A percentile compares a stretch with the other conserved stretches of the same genome.
phyloP scores from a whole-genome alignment of 2,329 filamentous ascomycete genomes.

The Teratosphaeria epicoccoides region DNA sequence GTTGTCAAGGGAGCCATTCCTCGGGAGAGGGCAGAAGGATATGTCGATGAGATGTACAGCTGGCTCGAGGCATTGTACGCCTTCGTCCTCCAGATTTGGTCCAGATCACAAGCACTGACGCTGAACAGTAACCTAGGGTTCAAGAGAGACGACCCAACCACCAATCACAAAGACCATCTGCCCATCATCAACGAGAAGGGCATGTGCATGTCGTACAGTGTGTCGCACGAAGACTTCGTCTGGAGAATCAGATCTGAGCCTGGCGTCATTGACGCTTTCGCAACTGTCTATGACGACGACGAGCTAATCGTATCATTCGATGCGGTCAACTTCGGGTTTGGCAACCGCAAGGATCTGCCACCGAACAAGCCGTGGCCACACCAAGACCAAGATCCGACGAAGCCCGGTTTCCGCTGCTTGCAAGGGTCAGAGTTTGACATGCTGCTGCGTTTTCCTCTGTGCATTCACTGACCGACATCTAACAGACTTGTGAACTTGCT shows the following conservation, averaged over 20 bases:
- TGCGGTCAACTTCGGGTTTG: conserved; percentile 36
- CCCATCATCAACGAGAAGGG: conserved; percentile 39
- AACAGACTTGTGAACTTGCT: conserved; percentile 35
- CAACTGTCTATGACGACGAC: conserved; percentile 35
- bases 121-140: conserved; percentile 26
- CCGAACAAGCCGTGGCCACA: conserved; percentile 37
- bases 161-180: conserved; percentile 26
- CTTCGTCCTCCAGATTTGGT: not conserved
- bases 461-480: not conserved
- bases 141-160: conserved; percentile 26
- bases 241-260: conserved; percentile 41
- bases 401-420: conserved; percentile 40
- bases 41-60: conserved; percentile 21
- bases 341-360: conserved; percentile 30
- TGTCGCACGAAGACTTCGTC: conserved; percentile 40
- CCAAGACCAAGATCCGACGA: conserved; percentile 36
- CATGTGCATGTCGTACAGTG: conserved; percentile 38
- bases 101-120: conserved; percentile 7
- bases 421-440: conserved; percentile 31
- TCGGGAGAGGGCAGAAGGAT: conserved; percentile 29
- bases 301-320: conserved; percentile 43
- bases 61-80: conserved; percentile 27
- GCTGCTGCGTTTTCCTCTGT: not conserved
- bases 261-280: conserved; percentile 37
- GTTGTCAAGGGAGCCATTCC: conserved; percentile 40